These are phyloP conservation scores for Mycena vulgaris DNA, from an alignment of 768 basidiomycete genomes.

Conservation along the genomic window DNA sequence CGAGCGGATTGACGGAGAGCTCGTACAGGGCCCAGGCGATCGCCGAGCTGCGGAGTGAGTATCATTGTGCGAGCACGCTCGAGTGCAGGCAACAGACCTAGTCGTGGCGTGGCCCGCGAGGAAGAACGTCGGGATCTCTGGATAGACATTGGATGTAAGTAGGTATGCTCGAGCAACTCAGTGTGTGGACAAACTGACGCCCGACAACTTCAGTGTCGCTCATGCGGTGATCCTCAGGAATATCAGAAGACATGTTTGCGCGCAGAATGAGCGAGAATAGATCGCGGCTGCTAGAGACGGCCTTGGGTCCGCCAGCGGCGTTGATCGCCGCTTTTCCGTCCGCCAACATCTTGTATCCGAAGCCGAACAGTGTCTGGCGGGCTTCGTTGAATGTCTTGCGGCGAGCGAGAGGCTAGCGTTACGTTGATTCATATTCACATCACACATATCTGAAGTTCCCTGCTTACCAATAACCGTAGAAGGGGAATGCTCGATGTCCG, in stretches of 20 bases:
- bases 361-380: neutral
- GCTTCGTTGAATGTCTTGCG: neutral
- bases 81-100: neutral
- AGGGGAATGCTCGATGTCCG: too few relatives aligned
- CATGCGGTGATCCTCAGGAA: conserved; percentile 58
- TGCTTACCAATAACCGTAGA: conserved; percentile 3
- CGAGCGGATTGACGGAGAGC: conserved; percentile 51
- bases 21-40: conserved; percentile 60
- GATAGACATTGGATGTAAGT: too few relatives aligned
- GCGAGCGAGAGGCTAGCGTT: neutral
- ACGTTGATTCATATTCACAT: neutral
- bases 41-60: conserved; percentile 19
- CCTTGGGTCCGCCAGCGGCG: conserved; percentile 36
- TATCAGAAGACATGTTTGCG: conserved; percentile 66
- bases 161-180: too few relatives aligned
- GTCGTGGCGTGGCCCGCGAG: conserved; percentile 32
- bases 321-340: conserved; percentile 7
- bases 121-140: conserved; percentile 33
- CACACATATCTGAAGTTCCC: neutral
- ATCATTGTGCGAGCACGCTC: neutral
- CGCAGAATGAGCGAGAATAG: conserved; percentile 62
- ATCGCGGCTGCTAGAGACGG: conserved; percentile 54
- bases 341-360: conserved; percentile 7
- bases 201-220: conserved; percentile 65
- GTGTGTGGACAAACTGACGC: conserved; percentile 54